phyloP scores from a whole-genome alignment of 2,329 filamentous ascomycete species.

The Exophiala xenobiotica region DNA sequence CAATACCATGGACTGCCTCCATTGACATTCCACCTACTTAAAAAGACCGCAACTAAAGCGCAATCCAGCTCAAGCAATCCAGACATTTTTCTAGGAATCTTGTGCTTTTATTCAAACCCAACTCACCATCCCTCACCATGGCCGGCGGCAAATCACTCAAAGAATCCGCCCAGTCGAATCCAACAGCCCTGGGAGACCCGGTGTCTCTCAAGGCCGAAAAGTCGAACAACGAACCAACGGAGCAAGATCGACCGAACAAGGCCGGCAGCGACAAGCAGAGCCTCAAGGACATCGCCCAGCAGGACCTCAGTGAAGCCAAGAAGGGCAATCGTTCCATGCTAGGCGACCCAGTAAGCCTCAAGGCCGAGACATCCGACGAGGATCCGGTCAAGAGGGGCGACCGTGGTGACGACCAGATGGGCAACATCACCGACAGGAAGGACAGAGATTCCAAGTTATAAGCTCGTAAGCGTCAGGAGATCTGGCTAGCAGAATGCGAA shows the following conservation, averaged over 20 bases:
- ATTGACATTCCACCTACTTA: too few species aligned
- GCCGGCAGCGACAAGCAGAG: constrained; percentile 1
- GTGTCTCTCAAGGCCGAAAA: constrained; percentile 27
- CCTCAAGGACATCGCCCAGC: constrained; percentile 24
- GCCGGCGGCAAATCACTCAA: constrained; percentile 18
- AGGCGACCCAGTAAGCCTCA: constrained; percentile 43
- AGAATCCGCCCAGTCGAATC: constrained; percentile 18
- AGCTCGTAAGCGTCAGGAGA: too few species aligned
- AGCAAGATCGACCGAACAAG: constrained; percentile 13
- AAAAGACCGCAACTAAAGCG: too few species aligned
- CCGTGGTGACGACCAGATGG: constrained; percentile 31
- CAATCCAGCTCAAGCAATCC: too few species aligned
- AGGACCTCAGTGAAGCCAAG: constrained; percentile 20
- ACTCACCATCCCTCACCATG: constrained; percentile 3
- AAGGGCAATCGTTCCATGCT: constrained; percentile 39
- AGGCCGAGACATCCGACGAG: constrained; percentile 39
- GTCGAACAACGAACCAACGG: constrained; percentile 19
- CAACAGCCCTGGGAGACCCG: constrained; percentile 25
- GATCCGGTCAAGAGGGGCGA: constrained; percentile 34
- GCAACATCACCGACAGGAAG: constrained; percentile 12
- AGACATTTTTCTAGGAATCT: too few species aligned
- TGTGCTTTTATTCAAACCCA: too few species aligned
- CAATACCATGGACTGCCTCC: too few species aligned
- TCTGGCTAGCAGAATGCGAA: too few species aligned
- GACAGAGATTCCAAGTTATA: constrained; percentile 21